phyloP scores from a whole-genome alignment of 2,329 filamentous ascomycete genomes.

The Chaetothyriales sp. region DNA sequence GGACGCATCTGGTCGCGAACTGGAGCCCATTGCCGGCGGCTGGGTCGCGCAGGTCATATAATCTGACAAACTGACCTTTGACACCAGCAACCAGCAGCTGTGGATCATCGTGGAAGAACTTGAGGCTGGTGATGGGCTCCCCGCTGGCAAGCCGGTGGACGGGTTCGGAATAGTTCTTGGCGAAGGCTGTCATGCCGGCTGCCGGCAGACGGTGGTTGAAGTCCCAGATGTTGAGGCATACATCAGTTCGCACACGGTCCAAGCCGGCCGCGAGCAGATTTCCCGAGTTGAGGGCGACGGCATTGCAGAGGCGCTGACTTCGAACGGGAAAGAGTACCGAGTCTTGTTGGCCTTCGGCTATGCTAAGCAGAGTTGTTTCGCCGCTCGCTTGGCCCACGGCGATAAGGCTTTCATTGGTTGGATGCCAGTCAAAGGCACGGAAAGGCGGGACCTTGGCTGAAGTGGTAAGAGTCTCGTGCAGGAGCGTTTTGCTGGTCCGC shows the following conservation, averaged over 20 bases:
- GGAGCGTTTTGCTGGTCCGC: slow-evolving; percentile 28
- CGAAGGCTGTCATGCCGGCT: slow-evolving; percentile 20
- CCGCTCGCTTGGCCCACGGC: slow-evolving; percentile 49
- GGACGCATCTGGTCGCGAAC: slow-evolving; percentile 45
- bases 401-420: slow-evolving; percentile 42
- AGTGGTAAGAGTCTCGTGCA: slow-evolving; percentile 40
- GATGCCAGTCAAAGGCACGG: slow-evolving; percentile 50
- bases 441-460: slow-evolving; percentile 46
- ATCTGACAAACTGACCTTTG: slow-evolving; percentile 45
- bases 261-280: slow-evolving; percentile 48
- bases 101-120: slow-evolving; percentile 48
- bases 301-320: slow-evolving; percentile 51
- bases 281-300: slow-evolving; percentile 45
- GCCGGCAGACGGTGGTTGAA: slow-evolving; percentile 35
- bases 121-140: slow-evolving; percentile 50
- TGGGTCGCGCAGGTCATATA: slow-evolving; percentile 47
- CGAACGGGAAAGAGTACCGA: slow-evolving; percentile 43
- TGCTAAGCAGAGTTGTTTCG: slow-evolving; percentile 44
- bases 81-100: slow-evolving; percentile 49
- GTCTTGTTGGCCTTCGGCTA: slow-evolving; percentile 37
- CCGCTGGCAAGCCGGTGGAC: slow-evolving; percentile 47
- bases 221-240: slow-evolving; percentile 53
- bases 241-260: slow-evolving; percentile 50
- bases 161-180: slow-evolving; percentile 28
- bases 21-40: slow-evolving; percentile 27